Evolutionary conservation across 2,329 filamentous ascomycete genomes (phyloP).

Genomic region (Scytalidium sp.): DNA sequence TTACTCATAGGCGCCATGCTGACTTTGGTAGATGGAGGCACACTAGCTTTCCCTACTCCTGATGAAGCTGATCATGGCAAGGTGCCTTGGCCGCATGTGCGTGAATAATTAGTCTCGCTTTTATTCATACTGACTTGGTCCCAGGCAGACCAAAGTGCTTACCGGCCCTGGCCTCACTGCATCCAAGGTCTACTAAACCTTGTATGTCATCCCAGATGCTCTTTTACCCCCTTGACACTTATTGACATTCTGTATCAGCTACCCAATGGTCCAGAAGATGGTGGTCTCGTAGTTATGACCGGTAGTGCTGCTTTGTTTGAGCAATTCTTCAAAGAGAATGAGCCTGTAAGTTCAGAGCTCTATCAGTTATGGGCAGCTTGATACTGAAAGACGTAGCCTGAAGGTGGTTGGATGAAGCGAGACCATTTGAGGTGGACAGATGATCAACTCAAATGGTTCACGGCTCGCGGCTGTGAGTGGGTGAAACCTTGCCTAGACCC

Average conservation of each 20-base stretch:
- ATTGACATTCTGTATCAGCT: neutral
- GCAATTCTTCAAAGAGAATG: constrained; percentile 19
- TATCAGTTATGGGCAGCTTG: neutral
- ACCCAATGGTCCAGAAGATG: constrained; percentile 28
- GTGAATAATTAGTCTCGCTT: neutral
- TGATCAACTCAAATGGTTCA: constrained; percentile 39
- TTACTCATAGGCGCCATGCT: constrained; percentile 34
- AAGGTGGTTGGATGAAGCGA: neutral
- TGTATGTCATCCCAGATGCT: neutral
- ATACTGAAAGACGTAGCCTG: neutral
- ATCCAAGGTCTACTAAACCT: constrained; percentile 42
- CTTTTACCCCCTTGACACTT: neutral
- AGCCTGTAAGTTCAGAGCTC: neutral
- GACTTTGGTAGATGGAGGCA: constrained; percentile 7
- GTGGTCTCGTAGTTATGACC: constrained; percentile 29
- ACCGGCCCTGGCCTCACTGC: constrained; percentile 36
- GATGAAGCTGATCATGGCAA: neutral
- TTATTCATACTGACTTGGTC: constrained; percentile 24
- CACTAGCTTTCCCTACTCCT: constrained; percentile 8
- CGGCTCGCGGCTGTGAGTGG: constrained; percentile 33
- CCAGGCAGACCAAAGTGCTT: constrained; percentile 35
- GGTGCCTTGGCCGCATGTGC: neutral
- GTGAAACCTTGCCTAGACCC: constrained; percentile 36
- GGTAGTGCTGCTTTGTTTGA: constrained; percentile 24
- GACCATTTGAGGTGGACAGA: constrained; percentile 9